A percentile compares a stretch with the other conserved stretches of the same genome.
Evolutionary conservation across 2,329 filamentous ascomycete species (phyloP).

Genomic region (Fusarium denticulatum): DNA sequence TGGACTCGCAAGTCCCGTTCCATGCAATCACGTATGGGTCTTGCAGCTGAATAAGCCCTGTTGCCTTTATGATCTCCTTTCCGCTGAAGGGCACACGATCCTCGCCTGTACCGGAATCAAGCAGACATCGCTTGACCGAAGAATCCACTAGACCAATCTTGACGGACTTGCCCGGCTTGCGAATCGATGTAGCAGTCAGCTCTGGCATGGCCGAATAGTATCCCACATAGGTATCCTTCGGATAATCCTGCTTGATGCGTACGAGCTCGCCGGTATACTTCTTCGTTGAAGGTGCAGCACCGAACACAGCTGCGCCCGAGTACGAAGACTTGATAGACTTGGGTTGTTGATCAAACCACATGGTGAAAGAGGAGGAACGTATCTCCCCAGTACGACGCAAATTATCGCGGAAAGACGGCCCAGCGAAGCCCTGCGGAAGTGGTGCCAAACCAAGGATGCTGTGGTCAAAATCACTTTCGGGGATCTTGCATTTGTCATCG

Average conservation of each 20-base stretch:
- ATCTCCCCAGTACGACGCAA: neutral
- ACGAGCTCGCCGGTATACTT: neutral
- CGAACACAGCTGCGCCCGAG: neutral
- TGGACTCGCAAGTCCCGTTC: neutral
- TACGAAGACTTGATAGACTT: neutral
- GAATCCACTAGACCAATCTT: neutral
- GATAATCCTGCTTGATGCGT: neutral
- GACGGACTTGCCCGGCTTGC: neutral
- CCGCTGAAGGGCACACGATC: neutral
- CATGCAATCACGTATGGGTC: neutral
- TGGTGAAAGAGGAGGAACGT: neutral
- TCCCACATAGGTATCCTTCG: neutral
- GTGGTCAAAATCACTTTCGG: neutral
- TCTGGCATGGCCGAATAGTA: neutral
- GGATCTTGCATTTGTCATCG: neutral
- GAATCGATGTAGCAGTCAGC: neutral
- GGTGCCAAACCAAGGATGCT: neutral
- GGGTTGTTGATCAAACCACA: neutral
- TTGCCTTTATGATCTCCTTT: neutral
- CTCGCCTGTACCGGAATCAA: neutral
- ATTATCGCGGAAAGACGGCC: neutral
- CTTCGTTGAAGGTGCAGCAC: neutral
- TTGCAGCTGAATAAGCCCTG: neutral
- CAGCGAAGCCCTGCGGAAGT: neutral
- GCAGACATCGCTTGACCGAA: neutral